phyloP scores from a whole-genome alignment of 164 flowering plant genomes.

The Hamamelis virginiana region DNA sequence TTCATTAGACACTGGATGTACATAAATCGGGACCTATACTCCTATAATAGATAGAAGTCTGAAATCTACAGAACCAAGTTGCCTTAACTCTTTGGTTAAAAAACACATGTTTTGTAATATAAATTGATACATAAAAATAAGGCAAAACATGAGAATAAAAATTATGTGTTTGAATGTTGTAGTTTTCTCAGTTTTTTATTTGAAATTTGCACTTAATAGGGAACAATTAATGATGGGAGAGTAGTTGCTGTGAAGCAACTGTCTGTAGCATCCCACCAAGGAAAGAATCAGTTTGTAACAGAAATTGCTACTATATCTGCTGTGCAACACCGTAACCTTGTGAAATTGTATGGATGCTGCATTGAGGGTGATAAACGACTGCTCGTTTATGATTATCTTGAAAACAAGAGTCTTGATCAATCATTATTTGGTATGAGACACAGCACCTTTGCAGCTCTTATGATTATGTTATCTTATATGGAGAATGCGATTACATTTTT shows the following conservation, averaged over 20 bases:
- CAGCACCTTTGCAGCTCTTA: not conserved
- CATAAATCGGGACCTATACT: too few relatives aligned
- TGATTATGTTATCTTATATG: not conserved
- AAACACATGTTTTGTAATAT: too few relatives aligned
- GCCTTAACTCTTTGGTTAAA: too few relatives aligned
- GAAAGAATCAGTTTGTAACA: slow-evolving; percentile 67
- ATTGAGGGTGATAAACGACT: slow-evolving; percentile 61
- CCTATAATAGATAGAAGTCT: too few relatives aligned
- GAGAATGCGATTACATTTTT: not conserved
- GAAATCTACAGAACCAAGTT: too few relatives aligned
- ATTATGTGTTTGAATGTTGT: too few relatives aligned
- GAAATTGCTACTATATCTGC: slow-evolving; percentile 84
- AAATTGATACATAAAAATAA: too few relatives aligned
- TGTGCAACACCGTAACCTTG: slow-evolving; percentile 81
- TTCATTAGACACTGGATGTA: too few relatives aligned
- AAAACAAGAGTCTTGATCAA: slow-evolving; percentile 76
- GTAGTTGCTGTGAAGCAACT: slow-evolving; percentile 71
- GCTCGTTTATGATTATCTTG: slow-evolving; percentile 76
- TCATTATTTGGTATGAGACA: slow-evolving; percentile 62
- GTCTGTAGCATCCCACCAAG: slow-evolving; percentile 67
- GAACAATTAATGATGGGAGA: slow-evolving; percentile 63
- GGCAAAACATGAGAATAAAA: too few relatives aligned
- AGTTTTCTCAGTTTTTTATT: not conserved
- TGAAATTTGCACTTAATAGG: slow-evolving; percentile 29
- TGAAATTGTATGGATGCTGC: slow-evolving; percentile 80